Conservation (phyloP, 257 asterid genomes). For the Apocynum venetum region DNA sequence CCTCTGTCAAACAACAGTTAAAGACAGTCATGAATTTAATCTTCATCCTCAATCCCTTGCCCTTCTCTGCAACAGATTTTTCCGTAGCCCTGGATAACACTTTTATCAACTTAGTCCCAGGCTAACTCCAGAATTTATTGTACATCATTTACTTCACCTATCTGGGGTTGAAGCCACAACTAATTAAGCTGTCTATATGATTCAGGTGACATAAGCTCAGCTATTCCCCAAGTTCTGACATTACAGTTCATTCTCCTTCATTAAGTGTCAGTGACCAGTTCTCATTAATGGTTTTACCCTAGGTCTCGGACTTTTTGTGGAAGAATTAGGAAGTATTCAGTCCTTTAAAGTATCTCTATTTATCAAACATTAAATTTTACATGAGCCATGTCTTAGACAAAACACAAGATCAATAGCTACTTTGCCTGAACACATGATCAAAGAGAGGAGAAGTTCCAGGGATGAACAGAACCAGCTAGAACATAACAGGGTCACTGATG, state of each 20-base stretch:
- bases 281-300: background rate
- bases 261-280: background rate
- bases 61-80: background rate
- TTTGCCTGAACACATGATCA: background rate
- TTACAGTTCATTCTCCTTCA: background rate
- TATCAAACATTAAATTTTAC: background rate
- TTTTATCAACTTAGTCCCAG: background rate
- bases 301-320: background rate
- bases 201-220: background rate
- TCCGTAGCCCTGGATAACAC: background rate
- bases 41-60: background rate
- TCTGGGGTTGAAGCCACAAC: background rate
- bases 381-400: background rate
- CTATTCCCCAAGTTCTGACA: background rate
- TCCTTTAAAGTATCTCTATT: background rate
- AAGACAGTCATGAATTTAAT: background rate
- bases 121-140: background rate
- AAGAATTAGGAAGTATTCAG: background rate
- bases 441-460: background rate
- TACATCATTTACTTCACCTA: background rate
- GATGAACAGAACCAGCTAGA: background rate
- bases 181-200: background rate
- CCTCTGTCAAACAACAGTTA: background rate
- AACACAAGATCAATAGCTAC: background rate
- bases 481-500: background rate